A percentile compares a stretch with the other conserved stretches of the same genome.
Evolutionary conservation across 768 basidiomycete genomes (phyloP).

Genomic region (Russula lepida): DNA sequence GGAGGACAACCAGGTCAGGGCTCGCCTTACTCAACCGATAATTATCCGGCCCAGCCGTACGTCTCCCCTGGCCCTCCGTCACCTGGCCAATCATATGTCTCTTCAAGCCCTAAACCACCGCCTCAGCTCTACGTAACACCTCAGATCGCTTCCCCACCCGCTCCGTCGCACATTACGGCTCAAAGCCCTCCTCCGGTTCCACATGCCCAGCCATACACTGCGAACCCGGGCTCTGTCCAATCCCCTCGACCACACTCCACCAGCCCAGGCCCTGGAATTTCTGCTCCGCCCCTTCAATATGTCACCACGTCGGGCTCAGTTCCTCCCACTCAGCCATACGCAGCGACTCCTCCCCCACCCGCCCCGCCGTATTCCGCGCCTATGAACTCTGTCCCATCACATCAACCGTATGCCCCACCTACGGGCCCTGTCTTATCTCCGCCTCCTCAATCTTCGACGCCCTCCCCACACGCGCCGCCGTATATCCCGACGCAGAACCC

Average conservation of each 20-base stretch:
- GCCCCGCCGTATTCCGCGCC: background rate
- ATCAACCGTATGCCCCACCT: constrained; percentile 1
- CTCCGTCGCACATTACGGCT: background rate
- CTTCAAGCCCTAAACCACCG: background rate
- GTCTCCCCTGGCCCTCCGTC: background rate
- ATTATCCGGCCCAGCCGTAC: background rate
- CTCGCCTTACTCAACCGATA: constrained; percentile 2
- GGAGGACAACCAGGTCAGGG: background rate
- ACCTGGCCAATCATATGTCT: background rate
- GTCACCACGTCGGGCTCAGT: background rate
- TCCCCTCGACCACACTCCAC: background rate
- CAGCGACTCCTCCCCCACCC: background rate
- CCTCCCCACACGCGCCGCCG: background rate
- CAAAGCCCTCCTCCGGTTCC: background rate
- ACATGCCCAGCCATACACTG: background rate
- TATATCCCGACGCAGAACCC: background rate
- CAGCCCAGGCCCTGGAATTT: background rate
- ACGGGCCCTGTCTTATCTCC: background rate
- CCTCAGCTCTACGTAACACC: background rate
- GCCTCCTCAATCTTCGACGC: background rate
- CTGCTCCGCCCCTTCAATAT: background rate
- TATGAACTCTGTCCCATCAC: background rate
- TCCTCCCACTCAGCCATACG: background rate
- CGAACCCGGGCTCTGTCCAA: background rate
- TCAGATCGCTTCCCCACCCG: background rate